Evolutionary conservation across 1,284 basidiomycete genomes (phyloP), one percentile per base, ranked within the genome.

Genomic region (Ceratobasidium sp.): DNA sequence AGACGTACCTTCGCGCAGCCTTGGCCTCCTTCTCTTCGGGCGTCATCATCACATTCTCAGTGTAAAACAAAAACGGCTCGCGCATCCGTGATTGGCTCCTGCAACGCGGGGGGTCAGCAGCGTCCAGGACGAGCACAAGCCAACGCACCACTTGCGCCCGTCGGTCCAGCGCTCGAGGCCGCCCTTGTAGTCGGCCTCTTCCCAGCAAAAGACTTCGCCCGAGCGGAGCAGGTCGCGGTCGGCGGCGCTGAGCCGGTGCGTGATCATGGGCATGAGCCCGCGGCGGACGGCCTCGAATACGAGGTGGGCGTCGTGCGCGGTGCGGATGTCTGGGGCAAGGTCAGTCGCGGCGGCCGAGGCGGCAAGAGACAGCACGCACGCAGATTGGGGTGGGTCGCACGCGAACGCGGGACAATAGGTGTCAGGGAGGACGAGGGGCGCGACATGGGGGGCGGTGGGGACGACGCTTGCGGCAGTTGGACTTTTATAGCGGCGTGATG

Each of bases 141-240:
- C 56, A 12, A 56, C 64, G 18, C 11, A 73, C 75, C 75, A 76
- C 62, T 76, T 76, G 56, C 74, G 72, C n/a, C 75, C 75, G 49
- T 76, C 75, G 18, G 75, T 76, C 75, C 75, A 76, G 28, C 75
- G 74, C 54, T 76, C 75, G 56, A 76, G 72, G 21, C 75, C 75
- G 36, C 75, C 75, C 56, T 75, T 75, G 74, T 76, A 73, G 21
- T 70, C 72, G 46, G 74, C 75, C 59, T 75, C 74, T 63, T 75
- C 74, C 74, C 74, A 75, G 53, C 74, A 73, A 67, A 75, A 75
- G 46, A 75, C 74, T 23, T 74, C 74, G 44, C 74, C 74, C 21
- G 63, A 69, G 36, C 67, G 56, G 46, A 75, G 73, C 58, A 73
- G 44, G 38, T 75, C 74, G 25, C 74, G 74, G 49, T 75, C 74